Evolutionary conservation across 78 protist species (phyloP).

Genomic region (Dictyostelium brefeldianum): DNA sequence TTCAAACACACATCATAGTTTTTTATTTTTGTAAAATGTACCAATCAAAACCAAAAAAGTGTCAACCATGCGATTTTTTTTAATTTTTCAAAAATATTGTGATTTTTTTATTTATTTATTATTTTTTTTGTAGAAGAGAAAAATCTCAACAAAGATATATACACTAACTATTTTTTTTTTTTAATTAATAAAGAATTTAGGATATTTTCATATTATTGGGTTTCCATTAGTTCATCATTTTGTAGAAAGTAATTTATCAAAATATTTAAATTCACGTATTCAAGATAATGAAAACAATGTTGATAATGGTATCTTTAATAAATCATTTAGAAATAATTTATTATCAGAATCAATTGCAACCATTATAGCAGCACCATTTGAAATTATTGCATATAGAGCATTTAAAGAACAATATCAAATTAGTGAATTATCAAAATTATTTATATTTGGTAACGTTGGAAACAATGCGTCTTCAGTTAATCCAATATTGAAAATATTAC

Average conservation of each 20-base stretch:
- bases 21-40: too few species aligned
- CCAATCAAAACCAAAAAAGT: too few species aligned
- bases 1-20: too few species aligned
- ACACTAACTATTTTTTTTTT: background rate
- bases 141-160: too few species aligned
- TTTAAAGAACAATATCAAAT: background rate
- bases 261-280: background rate
- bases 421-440: background rate
- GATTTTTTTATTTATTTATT: background rate
- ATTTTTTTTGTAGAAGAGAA: too few species aligned
- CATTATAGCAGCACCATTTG: slow-evolving; percentile 46
- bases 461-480: too few species aligned
- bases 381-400: background rate
- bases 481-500: too few species aligned
- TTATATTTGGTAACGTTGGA: background rate
- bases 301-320: too few species aligned
- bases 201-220: background rate
- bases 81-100: background rate
- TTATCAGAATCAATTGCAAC: background rate
- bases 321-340: background rate
- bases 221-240: background rate
- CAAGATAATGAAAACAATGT: too few species aligned
- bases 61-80: background rate
- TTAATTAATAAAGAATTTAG: background rate
- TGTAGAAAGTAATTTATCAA: background rate